phyloP scores from a whole-genome alignment of 2,329 filamentous ascomycete genomes.

The Blumeria graminis region DNA sequence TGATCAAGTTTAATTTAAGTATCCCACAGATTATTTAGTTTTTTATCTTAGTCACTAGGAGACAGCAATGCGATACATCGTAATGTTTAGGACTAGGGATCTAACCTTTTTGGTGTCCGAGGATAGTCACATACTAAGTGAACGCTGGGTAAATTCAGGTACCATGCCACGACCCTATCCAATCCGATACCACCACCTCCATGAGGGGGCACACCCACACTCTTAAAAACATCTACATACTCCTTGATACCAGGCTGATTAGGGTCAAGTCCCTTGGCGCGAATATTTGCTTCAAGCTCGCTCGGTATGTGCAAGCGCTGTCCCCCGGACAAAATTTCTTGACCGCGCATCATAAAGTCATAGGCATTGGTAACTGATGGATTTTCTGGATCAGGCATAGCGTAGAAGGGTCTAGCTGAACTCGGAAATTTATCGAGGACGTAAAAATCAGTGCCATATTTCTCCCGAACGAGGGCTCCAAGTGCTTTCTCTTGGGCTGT shows the following conservation, averaged over 20 bases:
- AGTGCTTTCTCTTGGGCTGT: slow-evolving; percentile 76
- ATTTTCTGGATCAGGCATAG: slow-evolving; percentile 50
- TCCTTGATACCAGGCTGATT: slow-evolving; percentile 55
- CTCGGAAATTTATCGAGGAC: slow-evolving; percentile 92
- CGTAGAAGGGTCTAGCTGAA: slow-evolving; percentile 73
- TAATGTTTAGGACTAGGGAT: slow-evolving; percentile 17
- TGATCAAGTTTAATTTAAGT: too few relatives aligned
- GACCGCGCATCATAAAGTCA: slow-evolving; percentile 78
- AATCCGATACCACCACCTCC: slow-evolving; percentile 76
- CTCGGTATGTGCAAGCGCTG: slow-evolving; percentile 70
- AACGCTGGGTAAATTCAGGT: slow-evolving; percentile 31
- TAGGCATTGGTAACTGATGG: slow-evolving; percentile 40
- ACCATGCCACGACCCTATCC: slow-evolving; percentile 58
- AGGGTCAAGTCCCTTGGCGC: slow-evolving; percentile 59
- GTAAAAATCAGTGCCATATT: slow-evolving; percentile 91
- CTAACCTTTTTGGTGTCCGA: slow-evolving; percentile 32
- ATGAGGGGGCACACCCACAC: slow-evolving; percentile 71
- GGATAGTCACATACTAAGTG: slow-evolving; percentile 34
- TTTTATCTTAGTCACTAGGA: too few relatives aligned
- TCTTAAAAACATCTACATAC: slow-evolving; percentile 60
- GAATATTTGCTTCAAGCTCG: slow-evolving; percentile 55
- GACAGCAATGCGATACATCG: too few relatives aligned
- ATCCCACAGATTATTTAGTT: too few relatives aligned
- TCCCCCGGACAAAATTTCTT: slow-evolving; percentile 79
- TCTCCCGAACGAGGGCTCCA: slow-evolving; percentile 61